Conservation (phyloP, 2,329 filamentous ascomycete genomes). For the Ascochyta lentis region DNA sequence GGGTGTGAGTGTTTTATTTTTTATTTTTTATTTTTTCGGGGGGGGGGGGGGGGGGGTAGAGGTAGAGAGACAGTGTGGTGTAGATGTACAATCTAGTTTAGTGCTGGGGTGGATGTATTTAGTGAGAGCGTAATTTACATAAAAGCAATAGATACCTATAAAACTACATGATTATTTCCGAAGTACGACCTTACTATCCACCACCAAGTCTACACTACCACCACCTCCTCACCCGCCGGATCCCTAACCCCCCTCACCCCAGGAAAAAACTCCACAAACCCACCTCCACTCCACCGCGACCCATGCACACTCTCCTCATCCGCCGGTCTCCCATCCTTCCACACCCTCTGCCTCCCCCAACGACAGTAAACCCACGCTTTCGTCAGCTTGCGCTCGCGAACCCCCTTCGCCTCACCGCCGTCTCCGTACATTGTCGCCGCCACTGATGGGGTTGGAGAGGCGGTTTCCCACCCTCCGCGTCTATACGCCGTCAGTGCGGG, state of each 20-base stretch:
- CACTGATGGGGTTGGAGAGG: too few species aligned
- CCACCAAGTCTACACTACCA: neutral
- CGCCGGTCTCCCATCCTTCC: constrained; percentile 6
- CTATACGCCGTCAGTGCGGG: constrained; percentile 34
- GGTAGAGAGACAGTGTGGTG: too few species aligned
- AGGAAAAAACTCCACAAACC: constrained; percentile 39
- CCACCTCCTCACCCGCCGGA: neutral
- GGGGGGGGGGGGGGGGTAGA: too few species aligned
- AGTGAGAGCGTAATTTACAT: too few species aligned
- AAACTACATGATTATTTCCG: too few species aligned
- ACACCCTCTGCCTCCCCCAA: constrained; percentile 28
- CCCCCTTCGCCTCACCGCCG: constrained; percentile 7
- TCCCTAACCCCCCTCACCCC: constrained; percentile 27
- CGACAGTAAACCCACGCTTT: constrained; percentile 38
- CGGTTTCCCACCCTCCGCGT: constrained; percentile 35
- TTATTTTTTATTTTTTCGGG: too few species aligned
- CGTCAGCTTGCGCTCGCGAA: constrained; percentile 23
- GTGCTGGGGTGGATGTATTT: too few species aligned
- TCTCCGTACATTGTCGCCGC: neutral
- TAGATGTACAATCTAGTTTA: too few species aligned
- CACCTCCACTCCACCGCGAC: constrained; percentile 20
- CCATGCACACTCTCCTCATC: constrained; percentile 30
- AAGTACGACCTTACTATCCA: too few species aligned
- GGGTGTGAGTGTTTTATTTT: too few species aligned
- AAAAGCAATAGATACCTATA: too few species aligned